A percentile compares a stretch with the other conserved stretches of the same genome.
phyloP scores from a whole-genome alignment of 202 grass and related monocot species.

The Carex sylvatica region DNA sequence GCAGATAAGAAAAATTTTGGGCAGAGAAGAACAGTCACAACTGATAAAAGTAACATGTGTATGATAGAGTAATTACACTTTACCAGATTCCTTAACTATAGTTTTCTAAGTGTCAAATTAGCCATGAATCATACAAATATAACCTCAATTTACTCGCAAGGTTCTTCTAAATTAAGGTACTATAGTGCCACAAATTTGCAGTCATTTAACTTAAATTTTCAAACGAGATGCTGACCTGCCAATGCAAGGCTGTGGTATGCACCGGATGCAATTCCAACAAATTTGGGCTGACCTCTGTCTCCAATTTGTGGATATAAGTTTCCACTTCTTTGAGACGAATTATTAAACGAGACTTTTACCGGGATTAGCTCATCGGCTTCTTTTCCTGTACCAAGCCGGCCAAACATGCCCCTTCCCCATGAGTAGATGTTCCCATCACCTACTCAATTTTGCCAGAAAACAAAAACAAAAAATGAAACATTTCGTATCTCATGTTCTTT shows the following conservation, averaged over 20 bases:
- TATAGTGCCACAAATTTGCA: not conserved
- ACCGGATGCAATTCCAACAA: constrained; percentile 58
- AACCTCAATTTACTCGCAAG: not conserved
- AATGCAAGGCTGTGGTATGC: constrained; percentile 87
- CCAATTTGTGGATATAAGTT: constrained; percentile 15
- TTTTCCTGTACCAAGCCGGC: constrained; percentile 64
- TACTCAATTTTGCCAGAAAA: constrained; percentile 25
- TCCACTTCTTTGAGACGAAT: not conserved
- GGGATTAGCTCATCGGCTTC: constrained; percentile 74
- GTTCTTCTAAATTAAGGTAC: not conserved
- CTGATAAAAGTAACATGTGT: not conserved
- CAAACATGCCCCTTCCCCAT: constrained; percentile 84
- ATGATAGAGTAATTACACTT: not conserved
- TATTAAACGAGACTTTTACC: constrained; percentile 36
- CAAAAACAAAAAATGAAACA: not conserved
- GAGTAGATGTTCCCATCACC: constrained; percentile 73
- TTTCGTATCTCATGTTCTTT: not conserved
- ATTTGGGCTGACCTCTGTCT: constrained; percentile 32
- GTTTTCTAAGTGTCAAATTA: not conserved
- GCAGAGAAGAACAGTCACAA: not conserved
- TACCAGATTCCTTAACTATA: not conserved
- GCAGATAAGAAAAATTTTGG: not conserved
- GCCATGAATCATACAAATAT: not conserved
- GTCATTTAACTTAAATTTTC: not conserved
- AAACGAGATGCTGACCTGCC: constrained; percentile 38